phyloP scores from a whole-genome alignment of 2,329 filamentous ascomycete genomes.

The Allantophomopsis cytisporea region DNA sequence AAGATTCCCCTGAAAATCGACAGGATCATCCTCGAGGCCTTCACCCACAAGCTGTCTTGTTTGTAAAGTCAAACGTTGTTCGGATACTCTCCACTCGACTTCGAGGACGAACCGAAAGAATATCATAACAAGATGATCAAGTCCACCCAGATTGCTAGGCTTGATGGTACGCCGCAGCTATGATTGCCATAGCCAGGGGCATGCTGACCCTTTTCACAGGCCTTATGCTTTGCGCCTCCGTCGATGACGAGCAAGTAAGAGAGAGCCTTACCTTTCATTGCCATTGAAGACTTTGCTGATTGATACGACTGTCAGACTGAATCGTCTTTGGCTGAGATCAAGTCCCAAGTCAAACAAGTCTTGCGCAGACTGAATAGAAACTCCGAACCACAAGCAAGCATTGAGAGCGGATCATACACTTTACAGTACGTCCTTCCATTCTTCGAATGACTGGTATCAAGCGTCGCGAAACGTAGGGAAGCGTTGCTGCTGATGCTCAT shows the following conservation, averaged over 20 bases:
- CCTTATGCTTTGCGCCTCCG: conserved; percentile 86
- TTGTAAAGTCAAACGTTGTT: too few relatives aligned
- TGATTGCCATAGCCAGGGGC: neutral
- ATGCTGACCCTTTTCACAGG: conserved; percentile 34
- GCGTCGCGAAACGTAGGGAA: too few relatives aligned
- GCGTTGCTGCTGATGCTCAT: too few relatives aligned
- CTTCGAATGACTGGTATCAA: too few relatives aligned
- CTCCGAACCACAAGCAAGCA: conserved; percentile 79
- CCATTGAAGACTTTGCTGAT: conserved; percentile 3
- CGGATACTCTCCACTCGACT: too few relatives aligned
- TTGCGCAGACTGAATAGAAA: conserved; percentile 79
- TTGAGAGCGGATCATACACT: conserved; percentile 72
- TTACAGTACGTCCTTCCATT: conserved; percentile 49
- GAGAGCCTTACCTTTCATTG: neutral
- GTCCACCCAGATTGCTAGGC: conserved; percentile 85
- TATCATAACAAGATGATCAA: conserved; percentile 40
- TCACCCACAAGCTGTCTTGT: too few relatives aligned
- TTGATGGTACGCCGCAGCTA: conserved; percentile 55
- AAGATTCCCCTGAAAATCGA: too few relatives aligned
- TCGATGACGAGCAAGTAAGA: conserved; percentile 70
- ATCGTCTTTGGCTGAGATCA: conserved; percentile 70
- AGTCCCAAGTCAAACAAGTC: conserved; percentile 81
- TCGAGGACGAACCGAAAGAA: neutral
- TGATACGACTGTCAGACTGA: conserved; percentile 36
- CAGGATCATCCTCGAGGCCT: too few relatives aligned